Evolutionary conservation across 176 grass and related monocot genomes (phyloP), one percentile per base, ranked within the genome.

Genomic region (Cocos nucifera): DNA sequence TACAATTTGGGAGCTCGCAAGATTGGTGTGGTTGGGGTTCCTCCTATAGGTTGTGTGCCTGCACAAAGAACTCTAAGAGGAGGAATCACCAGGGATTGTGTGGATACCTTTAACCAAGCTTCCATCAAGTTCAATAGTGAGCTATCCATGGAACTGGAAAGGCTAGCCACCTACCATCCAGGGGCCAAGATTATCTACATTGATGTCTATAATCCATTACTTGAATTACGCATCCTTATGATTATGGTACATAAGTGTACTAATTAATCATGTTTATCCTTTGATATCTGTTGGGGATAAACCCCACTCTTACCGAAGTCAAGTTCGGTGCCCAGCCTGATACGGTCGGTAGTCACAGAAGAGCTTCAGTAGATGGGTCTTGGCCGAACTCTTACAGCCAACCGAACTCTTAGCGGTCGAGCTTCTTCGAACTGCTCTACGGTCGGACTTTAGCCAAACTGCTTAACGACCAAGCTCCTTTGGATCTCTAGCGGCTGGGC

Each of bases 101-200:
- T 64, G 9, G 70, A 73, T 17, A 56, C 12, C 21, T 44, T 55
- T 55, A 64, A 73, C 59, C 59, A 73, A 73, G 70, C 59, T 35
- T 32, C 57, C 29, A 19, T 35, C 29, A 19, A 61, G 49, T 51
- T 73, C 6, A 73, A 73, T 64, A 19, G 4, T 54, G 48, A 64
- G 54, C 49, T 64, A 53, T 52, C 70, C 5, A 28, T 51, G 14
- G 59, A 73, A 60, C 14, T 44, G 6, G 54, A 17, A 16, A 64
- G 59, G 17, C 58, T 64, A 35, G 19, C 24, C 10, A 9, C 4
- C 3, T 22, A 53, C 15, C 57, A 62, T 64, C 22, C 70, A 4
- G 16, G 17, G 5, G 32, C 49, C 70, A 49, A 53, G 58, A 73
- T 54, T n/a, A 7, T 73, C 39, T 64, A 73, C 25, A 3, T 73